phyloP scores from a whole-genome alignment of 495 filamentous ascomycete genomes.

The Aspergillus leporis region DNA sequence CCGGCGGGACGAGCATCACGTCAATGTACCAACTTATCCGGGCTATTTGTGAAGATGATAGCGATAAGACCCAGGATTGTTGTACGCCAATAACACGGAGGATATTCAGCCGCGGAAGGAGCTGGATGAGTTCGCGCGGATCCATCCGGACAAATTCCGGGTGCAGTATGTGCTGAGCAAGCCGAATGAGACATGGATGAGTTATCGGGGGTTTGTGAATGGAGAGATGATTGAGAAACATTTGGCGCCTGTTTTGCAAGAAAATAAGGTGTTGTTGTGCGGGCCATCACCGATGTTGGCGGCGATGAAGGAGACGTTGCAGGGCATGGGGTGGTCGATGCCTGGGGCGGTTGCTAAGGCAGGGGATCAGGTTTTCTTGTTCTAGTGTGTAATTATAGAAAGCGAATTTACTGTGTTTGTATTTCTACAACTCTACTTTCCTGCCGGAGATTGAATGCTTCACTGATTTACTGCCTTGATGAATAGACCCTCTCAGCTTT shows the following conservation, averaged over 20 bases:
- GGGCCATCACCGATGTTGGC: slow-evolving; percentile 35
- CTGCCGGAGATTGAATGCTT: too few relatives aligned
- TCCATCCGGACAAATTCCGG: slow-evolving; percentile 39
- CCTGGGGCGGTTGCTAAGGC: slow-evolving; percentile 32
- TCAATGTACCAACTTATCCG: slow-evolving; percentile 57
- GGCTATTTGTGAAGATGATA: slow-evolving; percentile 48
- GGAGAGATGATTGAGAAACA: slow-evolving; percentile 20
- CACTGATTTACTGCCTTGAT: too few relatives aligned
- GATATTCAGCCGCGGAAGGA: slow-evolving; percentile 45
- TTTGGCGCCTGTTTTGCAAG: slow-evolving; percentile 11
- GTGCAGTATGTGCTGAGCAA: slow-evolving; percentile 44
- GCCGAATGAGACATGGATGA: slow-evolving; percentile 25
- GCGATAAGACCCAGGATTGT: slow-evolving; percentile 45
- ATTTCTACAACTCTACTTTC: too few relatives aligned
- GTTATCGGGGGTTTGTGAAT: slow-evolving; percentile 24
- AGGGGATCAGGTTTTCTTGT: slow-evolving; percentile 33
- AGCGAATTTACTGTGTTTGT: background rate
- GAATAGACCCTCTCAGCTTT: too few relatives aligned
- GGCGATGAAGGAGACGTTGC: slow-evolving; percentile 32
- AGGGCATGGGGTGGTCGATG: slow-evolving; percentile 27
- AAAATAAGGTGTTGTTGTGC: slow-evolving; percentile 32
- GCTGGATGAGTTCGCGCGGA: slow-evolving; percentile 45
- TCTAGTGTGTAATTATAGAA: slow-evolving; percentile 8
- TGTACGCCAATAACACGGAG: slow-evolving; percentile 45
- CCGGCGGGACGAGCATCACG: slow-evolving; percentile 58